Evolutionary conservation across 2,329 filamentous ascomycete species (phyloP), one percentile per base, ranked within the genome.

Genomic region (Colletotrichum tropicale): DNA sequence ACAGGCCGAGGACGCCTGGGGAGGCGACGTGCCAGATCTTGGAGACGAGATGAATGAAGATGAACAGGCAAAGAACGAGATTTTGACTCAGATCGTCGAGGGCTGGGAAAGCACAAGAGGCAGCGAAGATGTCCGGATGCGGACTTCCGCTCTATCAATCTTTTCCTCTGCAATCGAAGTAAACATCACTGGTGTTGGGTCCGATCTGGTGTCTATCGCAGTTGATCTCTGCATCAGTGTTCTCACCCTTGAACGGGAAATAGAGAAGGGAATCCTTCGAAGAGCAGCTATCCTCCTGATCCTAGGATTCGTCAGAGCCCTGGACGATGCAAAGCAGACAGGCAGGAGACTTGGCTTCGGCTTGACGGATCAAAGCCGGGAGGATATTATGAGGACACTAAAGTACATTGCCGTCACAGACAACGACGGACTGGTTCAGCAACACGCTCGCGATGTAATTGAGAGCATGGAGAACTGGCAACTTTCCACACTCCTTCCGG

Each of bases 61-160:
- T 64, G 86, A 86, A 79, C 87, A 81, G 78, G 84, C 79, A 60
- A 88, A 85, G 75, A 88, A 88, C 71, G 91, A 88, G 34, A 86
- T 89, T 62, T 81, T 93, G 34, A 69, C 77, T 6, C 76, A 78
- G 34, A 77, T 78, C 21, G 76, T 78, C 16, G 76, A 78, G 43
- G 76, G 77, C 9, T 76, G 76, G 76, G 77, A 78, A 32, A 77
- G 77, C 66, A 77, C 72, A 43, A 65, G 77, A 61, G 77, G 77
- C 26, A 78, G 71, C 48, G 76, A 78, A 32, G 77, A 78, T 80
- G 86, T 95, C 15, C 89, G 94, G 6, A 89, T 96, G 78, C 91
- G 94, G 1, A 86, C 93, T 16, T 95, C 93, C 26, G 92, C 93
- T 6, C 82, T 96, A 8, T 93, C 93, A 6, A 89, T 95, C 62